Conservation (phyloP, 345 rosid genomes). For the Eucalyptus fibrosa region DNA sequence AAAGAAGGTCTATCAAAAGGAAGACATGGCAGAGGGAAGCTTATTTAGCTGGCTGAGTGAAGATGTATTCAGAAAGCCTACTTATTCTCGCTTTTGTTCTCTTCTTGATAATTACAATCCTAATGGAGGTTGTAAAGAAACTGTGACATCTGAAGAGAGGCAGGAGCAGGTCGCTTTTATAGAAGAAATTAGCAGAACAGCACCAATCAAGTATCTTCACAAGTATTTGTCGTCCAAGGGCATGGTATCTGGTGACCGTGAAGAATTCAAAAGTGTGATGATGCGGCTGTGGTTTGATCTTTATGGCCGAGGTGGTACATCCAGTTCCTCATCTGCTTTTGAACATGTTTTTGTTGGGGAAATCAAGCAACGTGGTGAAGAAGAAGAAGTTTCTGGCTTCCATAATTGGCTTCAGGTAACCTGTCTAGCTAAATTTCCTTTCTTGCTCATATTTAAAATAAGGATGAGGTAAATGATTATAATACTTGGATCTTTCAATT, state of each 20-base stretch:
- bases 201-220: constrained; percentile 76
- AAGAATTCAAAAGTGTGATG: constrained; percentile 62
- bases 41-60: constrained; percentile 63
- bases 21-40: constrained; percentile 72
- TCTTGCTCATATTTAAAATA: neutral
- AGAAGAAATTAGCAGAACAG: constrained; percentile 90
- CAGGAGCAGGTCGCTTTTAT: constrained; percentile 84
- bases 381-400: constrained; percentile 74
- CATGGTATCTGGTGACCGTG: constrained; percentile 45
- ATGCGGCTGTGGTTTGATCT: constrained; percentile 82
- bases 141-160: constrained; percentile 70
- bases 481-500: neutral
- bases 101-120: constrained; percentile 92
- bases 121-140: constrained; percentile 61
- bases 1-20: constrained; percentile 56
- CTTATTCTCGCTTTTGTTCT: constrained; percentile 75
- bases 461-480: neutral
- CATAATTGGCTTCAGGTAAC: constrained; percentile 97
- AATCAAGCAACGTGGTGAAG: constrained; percentile 60
- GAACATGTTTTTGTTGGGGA: constrained; percentile 98
- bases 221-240: constrained; percentile 51
- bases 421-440: neutral
- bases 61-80: constrained; percentile 57
- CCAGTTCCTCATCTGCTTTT: constrained; percentile 83
- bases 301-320: constrained; percentile 74